Evolutionary conservation across 1,139 yeast species (phyloP), one percentile per base, ranked within the genome.

Genomic region (Taphrina wiesneri): DNA sequence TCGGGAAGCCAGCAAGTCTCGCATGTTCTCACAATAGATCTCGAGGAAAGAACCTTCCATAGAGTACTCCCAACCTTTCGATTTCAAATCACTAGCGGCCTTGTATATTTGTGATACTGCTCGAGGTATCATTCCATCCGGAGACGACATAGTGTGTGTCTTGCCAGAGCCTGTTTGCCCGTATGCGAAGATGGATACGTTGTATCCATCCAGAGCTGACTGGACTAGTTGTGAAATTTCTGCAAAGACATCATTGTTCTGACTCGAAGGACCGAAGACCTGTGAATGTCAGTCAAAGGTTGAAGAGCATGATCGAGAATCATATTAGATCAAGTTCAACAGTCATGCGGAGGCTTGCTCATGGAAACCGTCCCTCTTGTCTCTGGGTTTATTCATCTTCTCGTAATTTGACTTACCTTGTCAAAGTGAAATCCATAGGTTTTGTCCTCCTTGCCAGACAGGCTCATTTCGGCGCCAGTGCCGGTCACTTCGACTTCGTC

Each of bases 151-250:
- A 0, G 99, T 93, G 74, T 78, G 87, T 0, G 98, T 92, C 74
- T 93, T 93, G 2, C 99, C 99, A 0, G 97, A 91, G 0, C 99
- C 98, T 0, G 99, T 93, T 77, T 93, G 99, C 0, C 99, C 99
- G 76, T 93, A 93, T 0, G 99, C 97, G 78, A 93, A 91, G 1
- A 93, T 91, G 75, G 97, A 91, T 3, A 70, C 72, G 72, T 91
- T 91, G 73, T 81, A 86, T 0, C 99, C 99, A 77, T 93, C 97
- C 34, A 93, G 76, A 0, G 96, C 89, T 66, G 96, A 88, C 75
- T 91, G 97, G 1, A 93, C 87, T 34, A 92, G 77, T 74, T 92
- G 96, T 0, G 96, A 86, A 0, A 92, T 83, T 72, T 93, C 99
- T 49, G 85, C 87, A 76, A 91, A 93, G 0, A 95, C 83, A 32